Base-by-base conservation (phyloP, 1,139 yeast genomes). In the Hemisphaericaspora xylofermentans region DNA sequence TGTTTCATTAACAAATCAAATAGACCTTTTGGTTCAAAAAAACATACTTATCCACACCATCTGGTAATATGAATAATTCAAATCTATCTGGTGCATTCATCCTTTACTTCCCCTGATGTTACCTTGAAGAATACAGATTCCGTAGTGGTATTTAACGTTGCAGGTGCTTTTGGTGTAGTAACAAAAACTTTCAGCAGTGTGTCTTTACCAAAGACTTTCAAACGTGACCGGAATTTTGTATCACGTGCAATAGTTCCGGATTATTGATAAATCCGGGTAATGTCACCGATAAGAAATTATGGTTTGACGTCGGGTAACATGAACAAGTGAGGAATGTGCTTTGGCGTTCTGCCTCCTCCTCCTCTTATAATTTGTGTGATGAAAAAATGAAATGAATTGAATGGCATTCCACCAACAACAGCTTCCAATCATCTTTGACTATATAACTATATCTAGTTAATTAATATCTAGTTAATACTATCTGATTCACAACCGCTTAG, bases 51-150 rank as follows among this genome's bases (percentile, higher is more conserved):
- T 93, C 88, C 40, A 88, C 95, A 35, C 98, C 98, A 62, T 93
- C 98, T n/a, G 98, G 98, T 55, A 93, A 76, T 54, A 93, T 80
- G 62, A 93, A 93, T 40, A 93, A 78, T 72, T 93, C 98, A 62
- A 91, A 93, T 76, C 98, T 84, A 71, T 93, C 98, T 67, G 98
- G 98, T 55, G 98, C 98, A 70, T 93, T 93, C 98, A 93, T 93
- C 40, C 3, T 44, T 12, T 32, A 26, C 3, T 8, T 17, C 17
- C 25, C 16, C 29, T 13, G 10, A 14, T 4, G 5, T n/a, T n/a
- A 26, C n/a, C n/a, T n/a, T n/a, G n/a, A n/a, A n/a, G n/a, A n/a
- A n/a, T n/a, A n/a, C n/a, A n/a, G n/a, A n/a, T n/a, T n/a, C n/a
- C n/a, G n/a, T n/a, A n/a, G n/a, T n/a, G n/a, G n/a, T n/a, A n/a